Conservation (phyloP, 1,284 basidiomycete genomes). For the Boletus hoseneyae region DNA sequence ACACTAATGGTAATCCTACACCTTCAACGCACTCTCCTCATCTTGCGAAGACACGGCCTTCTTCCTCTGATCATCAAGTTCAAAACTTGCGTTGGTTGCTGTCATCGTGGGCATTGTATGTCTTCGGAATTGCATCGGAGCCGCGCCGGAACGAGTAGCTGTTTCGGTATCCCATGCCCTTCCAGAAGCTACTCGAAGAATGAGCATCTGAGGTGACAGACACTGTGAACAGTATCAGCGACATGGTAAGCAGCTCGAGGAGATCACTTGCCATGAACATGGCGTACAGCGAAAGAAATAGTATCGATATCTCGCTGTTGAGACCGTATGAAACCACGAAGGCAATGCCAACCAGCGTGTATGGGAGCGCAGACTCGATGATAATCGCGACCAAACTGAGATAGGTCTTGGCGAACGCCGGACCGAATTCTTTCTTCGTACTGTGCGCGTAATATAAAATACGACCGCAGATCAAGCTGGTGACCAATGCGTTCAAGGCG, state of each 20-base stretch:
- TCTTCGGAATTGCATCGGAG: not conserved
- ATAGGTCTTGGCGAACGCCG: not conserved
- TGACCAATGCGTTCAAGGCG: conserved; percentile 14
- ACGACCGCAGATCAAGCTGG: conserved; percentile 13
- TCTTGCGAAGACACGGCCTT: not conserved
- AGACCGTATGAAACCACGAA: conserved; percentile 14
- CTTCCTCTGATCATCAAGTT: not conserved
- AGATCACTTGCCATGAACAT: conserved; percentile 15
- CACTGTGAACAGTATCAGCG: conserved; percentile 5
- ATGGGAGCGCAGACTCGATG: conserved; percentile 18
- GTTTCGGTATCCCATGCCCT: conserved; percentile 6
- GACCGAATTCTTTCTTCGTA: not conserved
- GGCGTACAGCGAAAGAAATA: conserved; percentile 16
- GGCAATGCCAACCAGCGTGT: conserved; percentile 12
- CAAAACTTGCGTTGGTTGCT: not conserved
- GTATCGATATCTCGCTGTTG: conserved; percentile 3
- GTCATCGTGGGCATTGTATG: not conserved
- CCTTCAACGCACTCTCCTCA: not conserved
- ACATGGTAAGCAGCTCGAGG: not conserved
- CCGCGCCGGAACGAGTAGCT: not conserved
- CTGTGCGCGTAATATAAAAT: conserved; percentile 4
- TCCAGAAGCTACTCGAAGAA: conserved; percentile 13
- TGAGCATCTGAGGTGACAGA: conserved; percentile 18
- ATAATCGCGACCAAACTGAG: conserved; percentile 1
- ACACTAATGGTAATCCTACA: not conserved